Percentiles rank a stretch among this genome's conserved stretches.
phyloP scores from a whole-genome alignment of 345 rosid genomes.

The Aegle marmelos region DNA sequence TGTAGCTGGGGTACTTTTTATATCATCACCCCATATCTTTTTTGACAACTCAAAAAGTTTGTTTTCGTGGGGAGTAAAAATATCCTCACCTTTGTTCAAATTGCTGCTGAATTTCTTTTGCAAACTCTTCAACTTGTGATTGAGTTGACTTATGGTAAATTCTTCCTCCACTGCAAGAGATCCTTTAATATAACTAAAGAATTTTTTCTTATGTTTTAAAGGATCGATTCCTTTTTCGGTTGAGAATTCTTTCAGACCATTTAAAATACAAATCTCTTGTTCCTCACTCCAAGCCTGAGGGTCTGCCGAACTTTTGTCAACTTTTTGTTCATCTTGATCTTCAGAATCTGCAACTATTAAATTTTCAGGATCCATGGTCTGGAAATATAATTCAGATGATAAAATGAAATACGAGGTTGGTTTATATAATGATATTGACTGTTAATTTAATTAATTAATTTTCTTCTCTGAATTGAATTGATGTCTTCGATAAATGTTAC shows the following conservation, averaged over 20 bases:
- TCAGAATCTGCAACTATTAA: no score
- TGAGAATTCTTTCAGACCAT: background rate
- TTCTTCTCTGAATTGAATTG: no score
- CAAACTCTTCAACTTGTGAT: background rate
- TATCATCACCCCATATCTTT: background rate
- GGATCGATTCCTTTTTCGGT: background rate
- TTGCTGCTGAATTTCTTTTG: background rate
- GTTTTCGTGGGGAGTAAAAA: background rate
- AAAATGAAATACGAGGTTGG: no score
- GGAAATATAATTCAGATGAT: no score
- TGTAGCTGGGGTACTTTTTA: no score
- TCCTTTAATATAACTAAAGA: background rate
- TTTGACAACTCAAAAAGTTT: background rate
- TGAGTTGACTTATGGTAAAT: background rate
- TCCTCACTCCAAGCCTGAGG: background rate
- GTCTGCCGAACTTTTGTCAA: no score
- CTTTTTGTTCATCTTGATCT: no score
- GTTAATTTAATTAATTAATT: no score
- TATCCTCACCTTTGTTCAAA: background rate
- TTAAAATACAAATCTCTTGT: background rate
- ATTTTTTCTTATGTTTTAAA: background rate
- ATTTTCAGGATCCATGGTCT: no score
- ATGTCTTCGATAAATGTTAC: no score
- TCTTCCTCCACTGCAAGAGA: no score
- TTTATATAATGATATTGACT: no score